phyloP scores from a whole-genome alignment of 2,329 filamentous ascomycete species.

The Diaporthe sp. region DNA sequence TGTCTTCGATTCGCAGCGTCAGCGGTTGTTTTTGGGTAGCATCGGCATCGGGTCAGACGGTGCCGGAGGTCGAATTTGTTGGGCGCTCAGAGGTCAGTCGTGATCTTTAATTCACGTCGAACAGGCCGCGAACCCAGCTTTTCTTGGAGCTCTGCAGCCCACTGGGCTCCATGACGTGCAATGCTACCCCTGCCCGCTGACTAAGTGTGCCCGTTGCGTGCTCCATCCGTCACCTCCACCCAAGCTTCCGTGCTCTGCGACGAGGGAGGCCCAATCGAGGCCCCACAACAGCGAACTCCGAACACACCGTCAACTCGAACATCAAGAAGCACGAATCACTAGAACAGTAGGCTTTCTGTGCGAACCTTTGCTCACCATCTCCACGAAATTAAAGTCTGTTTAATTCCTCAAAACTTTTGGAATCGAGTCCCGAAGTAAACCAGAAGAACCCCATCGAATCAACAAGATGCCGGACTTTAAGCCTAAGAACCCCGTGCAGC shows the following conservation, averaged over 20 bases:
- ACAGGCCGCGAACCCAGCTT: not conserved
- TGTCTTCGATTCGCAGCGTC: not conserved
- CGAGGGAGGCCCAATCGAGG: not conserved
- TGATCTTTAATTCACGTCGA: not conserved
- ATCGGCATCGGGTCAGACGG: not conserved
- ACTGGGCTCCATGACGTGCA: conserved; percentile 33
- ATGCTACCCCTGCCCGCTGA: not conserved
- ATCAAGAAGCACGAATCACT: not conserved
- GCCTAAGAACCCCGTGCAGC: conserved; percentile 80
- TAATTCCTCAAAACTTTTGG: not conserved
- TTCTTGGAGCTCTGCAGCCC: conserved; percentile 27
- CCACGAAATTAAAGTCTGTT: no score
- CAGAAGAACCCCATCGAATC: not conserved
- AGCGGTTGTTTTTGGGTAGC: not conserved
- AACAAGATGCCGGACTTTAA: conserved; percentile 75
- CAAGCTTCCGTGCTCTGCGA: conserved; percentile 22
- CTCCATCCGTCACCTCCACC: not conserved
- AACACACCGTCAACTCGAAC: conserved; percentile 12
- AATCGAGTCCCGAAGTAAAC: not conserved
- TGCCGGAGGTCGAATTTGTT: not conserved
- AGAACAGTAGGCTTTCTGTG: not conserved
- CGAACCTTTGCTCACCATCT: no score
- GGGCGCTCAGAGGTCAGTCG: not conserved
- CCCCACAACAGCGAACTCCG: conserved; percentile 25
- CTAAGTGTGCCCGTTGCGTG: not conserved